Evolutionary conservation across 2,329 filamentous ascomycete species (phyloP), one percentile per base, ranked within the genome.

Genomic region (Truncatella angustata): DNA sequence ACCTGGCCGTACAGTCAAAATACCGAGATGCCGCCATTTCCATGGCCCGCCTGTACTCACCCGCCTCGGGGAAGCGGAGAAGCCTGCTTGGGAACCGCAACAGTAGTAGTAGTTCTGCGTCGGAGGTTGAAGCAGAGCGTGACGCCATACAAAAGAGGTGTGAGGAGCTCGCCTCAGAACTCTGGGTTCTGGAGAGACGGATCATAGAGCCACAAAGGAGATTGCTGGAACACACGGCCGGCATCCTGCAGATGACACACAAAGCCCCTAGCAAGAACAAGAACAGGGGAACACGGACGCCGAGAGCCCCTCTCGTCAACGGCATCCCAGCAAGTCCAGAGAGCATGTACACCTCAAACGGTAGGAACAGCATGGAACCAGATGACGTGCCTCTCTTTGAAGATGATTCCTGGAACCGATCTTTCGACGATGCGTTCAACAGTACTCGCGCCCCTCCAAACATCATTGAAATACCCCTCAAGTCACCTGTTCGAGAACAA

Each of bases 21-120:
- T 91, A 97, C 62, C 88, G 91, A 61, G 93, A 97, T 78, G 94
- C 94, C 1, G 91, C 94, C 10, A 82, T 87, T 58, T 96, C 91
- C 36, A 86, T 99, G 71, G 86, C 87, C 53, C 86, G 88, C 61
- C 77, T 99, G 26, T 91, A 95, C 66, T 82, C 82, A 7, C 79
- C 84, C n/a, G 78, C 79, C 9, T 69, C 70, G n/a, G 74, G 73
- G 45, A 79, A 76, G 60, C 75, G 77, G 48, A 74, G 68, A 56
- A 78, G 77, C 54, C 61, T 77, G 30, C 60, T 79, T 34, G 76
- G 75, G n/a, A 79, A 80, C 57, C 76, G 71, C 46, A 70, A 68
- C 54, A 79, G 74, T 62, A 68, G 71, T 54, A 69, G 76, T 53
- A 60, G 79, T 66, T 73, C 78, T 63, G 68, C 78, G 70, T 66